Conservation (phyloP, 192 early-diverging fungal species). For the Linnemannia hyalina region DNA sequence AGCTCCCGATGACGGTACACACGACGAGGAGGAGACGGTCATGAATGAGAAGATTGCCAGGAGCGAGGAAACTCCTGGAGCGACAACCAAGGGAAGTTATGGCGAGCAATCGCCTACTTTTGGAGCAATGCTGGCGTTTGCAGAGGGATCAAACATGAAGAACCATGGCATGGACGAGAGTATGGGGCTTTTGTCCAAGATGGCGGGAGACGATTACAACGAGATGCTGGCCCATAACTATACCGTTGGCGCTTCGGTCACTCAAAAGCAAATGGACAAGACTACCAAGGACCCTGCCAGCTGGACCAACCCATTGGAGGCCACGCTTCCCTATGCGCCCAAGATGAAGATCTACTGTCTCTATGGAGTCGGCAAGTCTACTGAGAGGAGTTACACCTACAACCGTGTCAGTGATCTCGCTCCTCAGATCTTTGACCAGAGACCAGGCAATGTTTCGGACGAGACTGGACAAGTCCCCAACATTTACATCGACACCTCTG, state of each 20-base stretch:
- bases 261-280: conserved; percentile 69
- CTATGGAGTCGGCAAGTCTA: conserved; percentile 83
- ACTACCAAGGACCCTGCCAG: conserved; percentile 70
- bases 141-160: conserved; percentile 38
- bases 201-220: conserved; percentile 62
- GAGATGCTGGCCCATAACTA: conserved; percentile 70
- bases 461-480: conserved; percentile 32
- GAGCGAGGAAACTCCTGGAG: conserved; percentile 16
- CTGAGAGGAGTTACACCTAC: conserved; percentile 91
- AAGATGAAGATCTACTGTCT: conserved; percentile 85
- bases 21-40: conserved; percentile 52
- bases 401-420: conserved; percentile 49
- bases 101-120: conserved; percentile 34
- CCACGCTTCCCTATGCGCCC: conserved; percentile 76
- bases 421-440: conserved; percentile 45
- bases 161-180: conserved; percentile 58
- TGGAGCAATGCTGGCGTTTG: conserved; percentile 51
- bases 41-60: conserved; percentile 40
- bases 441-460: conserved; percentile 40
- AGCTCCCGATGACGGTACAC: conserved; percentile 81
- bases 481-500: conserved; percentile 67
- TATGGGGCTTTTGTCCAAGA: conserved; percentile 67
- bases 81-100: conserved; percentile 10
- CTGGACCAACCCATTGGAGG: conserved; percentile 88
- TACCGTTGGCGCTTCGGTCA: conserved; percentile 73